Conservation (phyloP, 352 stramenopile genomes). For the Pythium aphanidermatum region DNA sequence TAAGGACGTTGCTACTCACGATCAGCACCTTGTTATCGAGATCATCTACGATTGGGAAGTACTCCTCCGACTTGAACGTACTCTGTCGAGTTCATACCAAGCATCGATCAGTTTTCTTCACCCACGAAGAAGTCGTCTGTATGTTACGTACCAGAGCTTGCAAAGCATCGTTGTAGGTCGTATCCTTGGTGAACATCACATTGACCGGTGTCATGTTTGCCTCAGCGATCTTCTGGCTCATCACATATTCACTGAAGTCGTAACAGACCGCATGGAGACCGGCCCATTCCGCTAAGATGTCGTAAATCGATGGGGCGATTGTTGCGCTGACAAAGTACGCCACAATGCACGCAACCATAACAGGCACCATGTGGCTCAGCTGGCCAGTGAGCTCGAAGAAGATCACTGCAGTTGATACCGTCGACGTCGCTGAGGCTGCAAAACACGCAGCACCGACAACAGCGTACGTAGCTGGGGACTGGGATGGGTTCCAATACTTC, state of each 20-base stretch:
- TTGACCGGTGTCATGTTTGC: constrained; percentile 58
- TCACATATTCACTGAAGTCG: constrained; percentile 73
- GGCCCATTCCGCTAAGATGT: constrained; percentile 73
- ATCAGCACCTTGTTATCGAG: constrained; percentile 42
- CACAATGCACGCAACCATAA: constrained; percentile 76
- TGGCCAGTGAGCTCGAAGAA: constrained; percentile 86
- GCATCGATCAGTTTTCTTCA: neutral
- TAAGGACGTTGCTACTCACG: constrained; percentile 22
- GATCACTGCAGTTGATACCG: constrained; percentile 82
- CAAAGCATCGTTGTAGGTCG: constrained; percentile 67
- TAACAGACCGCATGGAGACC: constrained; percentile 78
- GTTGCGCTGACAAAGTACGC: constrained; percentile 75
- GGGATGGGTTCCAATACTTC: constrained; percentile 68
- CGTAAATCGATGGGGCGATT: constrained; percentile 82
- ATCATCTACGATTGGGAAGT: constrained; percentile 72
- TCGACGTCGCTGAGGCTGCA: constrained; percentile 84
- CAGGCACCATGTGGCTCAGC: constrained; percentile 75
- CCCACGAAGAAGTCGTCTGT: neutral
- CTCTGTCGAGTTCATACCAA: constrained; percentile 47
- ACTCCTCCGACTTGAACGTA: constrained; percentile 67
- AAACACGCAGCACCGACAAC: constrained; percentile 91
- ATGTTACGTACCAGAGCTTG: constrained; percentile 39
- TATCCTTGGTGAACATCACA: constrained; percentile 61
- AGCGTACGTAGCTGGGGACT: constrained; percentile 79
- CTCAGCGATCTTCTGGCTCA: constrained; percentile 56